These are phyloP conservation scores for Microdochium paspali DNA, from an alignment of 2,329 filamentous ascomycete genomes.

Conservation along the genomic window DNA sequence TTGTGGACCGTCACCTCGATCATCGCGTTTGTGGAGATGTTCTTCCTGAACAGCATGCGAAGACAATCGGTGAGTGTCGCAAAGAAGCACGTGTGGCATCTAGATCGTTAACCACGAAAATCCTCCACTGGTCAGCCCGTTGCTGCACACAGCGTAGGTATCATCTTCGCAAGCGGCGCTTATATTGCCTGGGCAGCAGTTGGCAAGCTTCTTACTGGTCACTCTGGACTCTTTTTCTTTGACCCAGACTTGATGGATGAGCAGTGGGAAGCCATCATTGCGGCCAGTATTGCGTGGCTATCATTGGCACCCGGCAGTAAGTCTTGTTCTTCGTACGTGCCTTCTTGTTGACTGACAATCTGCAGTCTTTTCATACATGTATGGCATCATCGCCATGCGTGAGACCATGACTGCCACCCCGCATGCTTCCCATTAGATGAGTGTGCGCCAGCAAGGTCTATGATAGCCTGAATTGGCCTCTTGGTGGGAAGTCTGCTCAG, in stretches of 20 bases:
- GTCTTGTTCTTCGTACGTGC: constrained; percentile 12
- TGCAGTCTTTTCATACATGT: constrained; percentile 37
- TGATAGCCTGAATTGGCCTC: not conserved
- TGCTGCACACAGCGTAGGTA: constrained; percentile 29
- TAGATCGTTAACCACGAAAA: too few relatives aligned
- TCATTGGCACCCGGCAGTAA: constrained; percentile 33
- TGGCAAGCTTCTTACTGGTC: constrained; percentile 34
- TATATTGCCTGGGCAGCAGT: constrained; percentile 41
- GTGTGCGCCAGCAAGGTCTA: not conserved
- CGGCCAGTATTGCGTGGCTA: constrained; percentile 34
- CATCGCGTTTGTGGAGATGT: constrained; percentile 33
- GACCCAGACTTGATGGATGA: constrained; percentile 31
- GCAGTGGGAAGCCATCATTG: constrained; percentile 31
- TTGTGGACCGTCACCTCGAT: constrained; percentile 32
- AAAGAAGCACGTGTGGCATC: too few relatives aligned
- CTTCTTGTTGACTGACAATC: constrained; percentile 9
- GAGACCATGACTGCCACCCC: constrained; percentile 24
- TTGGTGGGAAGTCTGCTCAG: too few relatives aligned
- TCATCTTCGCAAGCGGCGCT: constrained; percentile 27
- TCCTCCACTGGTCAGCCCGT: constrained; percentile 29
- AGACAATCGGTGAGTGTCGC: constrained; percentile 33
- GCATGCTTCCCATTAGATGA: not conserved
- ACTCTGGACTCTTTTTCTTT: constrained; percentile 41
- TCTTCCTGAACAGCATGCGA: constrained; percentile 44
- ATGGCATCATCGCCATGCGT: constrained; percentile 38